Evolutionary conservation across 2,329 filamentous ascomycete genomes (phyloP).

Genomic region (Bipolaris cookei): DNA sequence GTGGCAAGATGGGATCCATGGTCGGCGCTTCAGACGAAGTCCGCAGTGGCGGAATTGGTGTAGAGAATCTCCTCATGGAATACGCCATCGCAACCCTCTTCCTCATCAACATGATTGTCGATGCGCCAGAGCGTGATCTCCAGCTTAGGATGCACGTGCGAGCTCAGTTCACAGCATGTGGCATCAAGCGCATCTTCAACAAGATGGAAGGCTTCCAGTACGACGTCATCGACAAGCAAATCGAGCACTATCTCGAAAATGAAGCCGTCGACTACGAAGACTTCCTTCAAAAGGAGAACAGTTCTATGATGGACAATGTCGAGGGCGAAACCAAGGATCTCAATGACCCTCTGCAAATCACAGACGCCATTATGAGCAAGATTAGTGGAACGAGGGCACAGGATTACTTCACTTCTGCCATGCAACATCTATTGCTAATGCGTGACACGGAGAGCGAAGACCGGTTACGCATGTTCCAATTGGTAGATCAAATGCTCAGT

Average conservation of each 20-base stretch:
- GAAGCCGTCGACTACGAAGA: conserved; percentile 99
- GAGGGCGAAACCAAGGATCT: conserved; percentile 90
- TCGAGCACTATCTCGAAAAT: conserved; percentile 89
- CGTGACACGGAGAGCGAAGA: conserved; percentile 92
- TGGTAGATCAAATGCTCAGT: conserved; percentile 98
- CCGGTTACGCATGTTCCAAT: conserved; percentile 91
- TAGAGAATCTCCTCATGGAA: conserved; percentile 99
- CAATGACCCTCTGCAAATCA: conserved; percentile 90
- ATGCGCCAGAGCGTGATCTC: conserved; percentile 86
- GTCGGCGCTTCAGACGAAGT: conserved; percentile 97
- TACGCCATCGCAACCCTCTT: conserved; percentile 95
- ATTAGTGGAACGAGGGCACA: conserved; percentile 83
- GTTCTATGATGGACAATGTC: conserved; percentile 85
- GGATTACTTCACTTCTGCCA: conserved; percentile 93
- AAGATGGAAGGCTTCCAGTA: conserved; percentile 99
- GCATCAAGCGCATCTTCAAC: conserved; percentile 88
- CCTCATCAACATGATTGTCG: conserved; percentile 94
- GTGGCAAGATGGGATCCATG: conserved; percentile 97
- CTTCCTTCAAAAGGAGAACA: conserved; percentile 88
- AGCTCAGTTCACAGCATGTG: conserved; percentile 93
- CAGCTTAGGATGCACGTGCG: conserved; percentile 92
- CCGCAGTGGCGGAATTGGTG: conserved; percentile 92
- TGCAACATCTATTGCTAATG: conserved; percentile 94
- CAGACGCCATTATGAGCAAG: conserved; percentile 87
- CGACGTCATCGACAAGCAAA: conserved; percentile 97